These are phyloP conservation scores for Rhizophora mangle DNA, from an alignment of 345 rosid genomes.

Conservation along the genomic window DNA sequence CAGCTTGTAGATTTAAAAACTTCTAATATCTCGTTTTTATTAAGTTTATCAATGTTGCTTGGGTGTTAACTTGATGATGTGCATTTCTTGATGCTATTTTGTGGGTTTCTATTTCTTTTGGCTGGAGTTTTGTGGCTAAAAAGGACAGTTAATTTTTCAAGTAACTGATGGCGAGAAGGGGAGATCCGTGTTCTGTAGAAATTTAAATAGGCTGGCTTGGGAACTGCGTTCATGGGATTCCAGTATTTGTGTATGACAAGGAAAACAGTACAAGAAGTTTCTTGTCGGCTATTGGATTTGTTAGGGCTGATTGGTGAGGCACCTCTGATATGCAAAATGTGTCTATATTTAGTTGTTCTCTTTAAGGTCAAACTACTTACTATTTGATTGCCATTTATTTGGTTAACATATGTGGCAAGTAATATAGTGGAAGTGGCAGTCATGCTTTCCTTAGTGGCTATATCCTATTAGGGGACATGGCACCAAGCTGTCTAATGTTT, in stretches of 20 bases:
- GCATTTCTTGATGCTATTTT: neutral
- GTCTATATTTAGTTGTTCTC: neutral
- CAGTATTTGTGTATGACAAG: conserved; percentile 21
- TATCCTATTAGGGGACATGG: neutral
- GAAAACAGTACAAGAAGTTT: conserved; percentile 13
- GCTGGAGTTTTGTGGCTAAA: too few species aligned
- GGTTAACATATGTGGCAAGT: neutral
- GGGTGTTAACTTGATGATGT: neutral
- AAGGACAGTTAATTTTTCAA: neutral
- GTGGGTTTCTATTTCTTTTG: neutral
- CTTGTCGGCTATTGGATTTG: conserved; percentile 4
- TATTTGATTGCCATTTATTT: neutral
- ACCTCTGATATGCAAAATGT: neutral
- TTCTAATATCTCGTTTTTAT: neutral
- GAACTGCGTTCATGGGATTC: conserved; percentile 21
- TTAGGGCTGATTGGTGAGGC: neutral
- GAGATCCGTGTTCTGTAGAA: conserved; percentile 9
- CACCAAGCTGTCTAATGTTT: neutral
- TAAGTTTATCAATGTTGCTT: neutral
- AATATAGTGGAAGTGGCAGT: neutral
- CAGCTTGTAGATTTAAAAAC: too few species aligned
- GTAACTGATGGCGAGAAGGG: conserved; percentile 2
- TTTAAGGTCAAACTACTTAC: neutral
- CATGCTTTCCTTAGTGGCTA: neutral
- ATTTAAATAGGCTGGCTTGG: conserved; percentile 10